Evolutionary conservation across 2,329 filamentous ascomycete species (phyloP), one percentile per base, ranked within the genome.

Genomic region (Colletotrichum sansevieriae): DNA sequence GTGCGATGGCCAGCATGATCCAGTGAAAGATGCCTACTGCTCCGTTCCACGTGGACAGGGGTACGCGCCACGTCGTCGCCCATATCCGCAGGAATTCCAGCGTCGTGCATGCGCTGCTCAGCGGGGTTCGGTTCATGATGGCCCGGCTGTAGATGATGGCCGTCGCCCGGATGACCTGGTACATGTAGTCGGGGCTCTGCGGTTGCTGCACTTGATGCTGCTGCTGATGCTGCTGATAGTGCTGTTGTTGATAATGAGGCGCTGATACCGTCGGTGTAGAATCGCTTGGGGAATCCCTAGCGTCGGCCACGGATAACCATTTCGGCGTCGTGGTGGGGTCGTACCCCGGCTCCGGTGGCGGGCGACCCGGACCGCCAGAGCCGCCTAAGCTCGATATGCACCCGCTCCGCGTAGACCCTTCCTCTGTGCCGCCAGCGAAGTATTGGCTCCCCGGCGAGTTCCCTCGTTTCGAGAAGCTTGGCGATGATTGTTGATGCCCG

Each of bases 21-120:
- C 84, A 87, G 57, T 80, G 76, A 62, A 84, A 84, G 13, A 88
- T 80, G 37, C 85, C 85, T 13, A 85, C 76, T 25, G 84, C 77
- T 2, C 77, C 74, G 66, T 83, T 82, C 84, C 84, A 86, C 5
- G 77, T 78, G 3, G 80, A 75, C 39, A 86, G 75, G 2, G 82
- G 80, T 4, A 84, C 80, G 18, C 80, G 77, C 84, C 85, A 87
- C 11, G 82, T 77, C 3, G 79, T 79, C 13, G 76, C 76, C 85
- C 85, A 88, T 5, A 87, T 78, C 49, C 74, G 72, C 10, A 77
- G 63, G 65, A 85, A 82, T 49, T 85, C 82, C 9, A 73, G 69
- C 3, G 77, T 68, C 3, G 76, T 76, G 62, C 84, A 83, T 0
- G 82, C 75, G 6, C 72, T 65, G 60, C 80, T 80, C 13, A 85